Base-by-base conservation (phyloP, 106 monocot genomes). In the Apostasia ramifera region DNA sequence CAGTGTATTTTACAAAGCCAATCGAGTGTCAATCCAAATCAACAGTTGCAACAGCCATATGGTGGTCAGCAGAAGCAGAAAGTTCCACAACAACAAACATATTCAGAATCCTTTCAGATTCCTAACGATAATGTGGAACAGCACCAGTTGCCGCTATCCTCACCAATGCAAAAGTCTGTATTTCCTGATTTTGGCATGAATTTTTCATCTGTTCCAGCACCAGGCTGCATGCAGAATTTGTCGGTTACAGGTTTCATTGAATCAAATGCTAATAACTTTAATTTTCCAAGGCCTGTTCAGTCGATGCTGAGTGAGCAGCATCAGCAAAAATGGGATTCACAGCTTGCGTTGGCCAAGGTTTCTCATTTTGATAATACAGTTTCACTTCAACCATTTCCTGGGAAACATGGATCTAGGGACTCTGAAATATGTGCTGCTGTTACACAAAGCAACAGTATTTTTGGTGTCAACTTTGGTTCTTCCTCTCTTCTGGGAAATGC, bases 381-480 rank as follows among this genome's bases (percentile, higher is more conserved):
- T 55, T 79, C 79, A 41, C 73, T 90, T 72, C 76, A 81, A 43
- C 84, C 95, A 73, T 79, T 86, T 76, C 74, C 80, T 14, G 72
- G 83, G 26, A 92, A 89, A 71, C 88, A 82, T 71, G 72, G 63
- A 69, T 73, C 81, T 66, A 71, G 77, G 55, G 86, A 75, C 53
- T 61, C 80, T 66, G 89, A 85, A 62, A 76, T 73, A 66, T 80
- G 81, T 61, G 72, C 61, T 65, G 68, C 53, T 63, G 81, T 85
- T 70, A 57, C 76, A 2, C 88, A 88, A 64, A 83, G 88, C 68
- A 86, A 81, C 40, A 85, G 76, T 49, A 76, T 98, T 13, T 90
- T 93, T 87, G 87, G 85, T 73, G 80, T 82, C 71, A 83, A 87
- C 46, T 80, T 90, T 59, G 90, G 83, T 74, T 74, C 92, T 7